Evolutionary conservation across 257 asterid genomes (phyloP).

Genomic region (Rhazya stricta): DNA sequence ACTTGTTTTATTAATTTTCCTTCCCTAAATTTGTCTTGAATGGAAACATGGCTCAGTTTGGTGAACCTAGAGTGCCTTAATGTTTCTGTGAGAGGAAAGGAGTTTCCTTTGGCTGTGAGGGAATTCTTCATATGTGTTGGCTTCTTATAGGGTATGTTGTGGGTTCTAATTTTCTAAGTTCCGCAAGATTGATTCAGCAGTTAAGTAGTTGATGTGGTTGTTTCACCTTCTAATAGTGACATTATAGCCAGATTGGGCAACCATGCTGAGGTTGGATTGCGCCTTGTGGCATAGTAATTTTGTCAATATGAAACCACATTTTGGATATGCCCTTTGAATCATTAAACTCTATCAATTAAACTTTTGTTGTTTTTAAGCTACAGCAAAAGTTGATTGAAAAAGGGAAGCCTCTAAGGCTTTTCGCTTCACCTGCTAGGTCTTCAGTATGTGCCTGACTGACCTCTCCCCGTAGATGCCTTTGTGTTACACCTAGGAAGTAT

Average conservation of each 20-base stretch:
- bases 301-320: neutral
- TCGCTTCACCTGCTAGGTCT: neutral
- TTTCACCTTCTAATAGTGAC: neutral
- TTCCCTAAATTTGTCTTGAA: neutral
- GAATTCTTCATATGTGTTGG: neutral
- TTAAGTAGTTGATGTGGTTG: neutral
- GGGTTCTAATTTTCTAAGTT: neutral
- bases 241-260: too few relatives aligned
- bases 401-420: neutral
- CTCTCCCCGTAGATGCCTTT: neutral
- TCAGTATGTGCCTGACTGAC: neutral
- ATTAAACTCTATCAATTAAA: neutral
- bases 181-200: neutral
- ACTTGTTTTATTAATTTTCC: neutral
- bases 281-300: neutral
- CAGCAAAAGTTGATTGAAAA: neutral
- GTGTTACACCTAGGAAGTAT: neutral
- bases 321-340: neutral
- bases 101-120: neutral
- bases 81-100: neutral
- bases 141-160: neutral
- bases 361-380: too few relatives aligned
- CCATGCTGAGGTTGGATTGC: neutral
- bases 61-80: neutral
- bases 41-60: neutral